Percentiles rank a stretch among this genome's conserved stretches.
phyloP scores from a whole-genome alignment of 2,329 filamentous ascomycete species.

The Paecilomyces variotii region DNA sequence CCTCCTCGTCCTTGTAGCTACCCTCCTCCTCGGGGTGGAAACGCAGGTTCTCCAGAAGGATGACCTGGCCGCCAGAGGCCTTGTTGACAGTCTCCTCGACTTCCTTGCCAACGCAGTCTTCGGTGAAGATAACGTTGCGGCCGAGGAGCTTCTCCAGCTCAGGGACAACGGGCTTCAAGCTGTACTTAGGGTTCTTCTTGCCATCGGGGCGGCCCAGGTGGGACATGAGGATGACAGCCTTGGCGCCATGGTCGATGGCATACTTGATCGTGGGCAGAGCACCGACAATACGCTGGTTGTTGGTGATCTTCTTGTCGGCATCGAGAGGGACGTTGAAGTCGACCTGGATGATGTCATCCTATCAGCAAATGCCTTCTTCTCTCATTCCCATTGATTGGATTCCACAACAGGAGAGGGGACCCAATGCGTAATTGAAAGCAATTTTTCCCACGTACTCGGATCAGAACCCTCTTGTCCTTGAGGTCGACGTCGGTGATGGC shows the following conservation, averaged over 20 bases:
- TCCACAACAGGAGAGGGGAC: neutral
- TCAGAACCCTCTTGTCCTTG: slow-evolving; percentile 96
- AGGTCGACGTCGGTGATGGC: slow-evolving; percentile 93
- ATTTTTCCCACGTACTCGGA: slow-evolving; percentile 61
- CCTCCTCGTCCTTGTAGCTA: slow-evolving; percentile 83
- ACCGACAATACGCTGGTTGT: slow-evolving; percentile 96
- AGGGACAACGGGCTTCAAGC: slow-evolving; percentile 79
- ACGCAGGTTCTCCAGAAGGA: slow-evolving; percentile 94
- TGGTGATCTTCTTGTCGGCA: slow-evolving; percentile 85
- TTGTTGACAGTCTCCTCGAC: slow-evolving; percentile 84
- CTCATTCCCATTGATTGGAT: neutral
- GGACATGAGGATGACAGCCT: slow-evolving; percentile 94
- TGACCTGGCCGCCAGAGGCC: slow-evolving; percentile 70
- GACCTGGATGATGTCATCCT: slow-evolving; percentile 51
- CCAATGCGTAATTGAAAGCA: slow-evolving; percentile 9
- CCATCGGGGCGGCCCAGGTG: slow-evolving; percentile 95
- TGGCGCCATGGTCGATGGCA: slow-evolving; percentile 80
- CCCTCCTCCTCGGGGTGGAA: slow-evolving; percentile 99
- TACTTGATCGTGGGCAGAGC: slow-evolving; percentile 94
- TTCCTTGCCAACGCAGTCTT: slow-evolving; percentile 83
- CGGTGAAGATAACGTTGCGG: slow-evolving; percentile 77
- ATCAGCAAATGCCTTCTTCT: neutral
- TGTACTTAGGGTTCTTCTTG: slow-evolving; percentile 85
- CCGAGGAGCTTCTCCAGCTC: slow-evolving; percentile 86
- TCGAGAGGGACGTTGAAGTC: slow-evolving; percentile 99